These are phyloP conservation scores for Darksidea phi DNA, from an alignment of 495 filamentous ascomycete species.

Conservation along the genomic window DNA sequence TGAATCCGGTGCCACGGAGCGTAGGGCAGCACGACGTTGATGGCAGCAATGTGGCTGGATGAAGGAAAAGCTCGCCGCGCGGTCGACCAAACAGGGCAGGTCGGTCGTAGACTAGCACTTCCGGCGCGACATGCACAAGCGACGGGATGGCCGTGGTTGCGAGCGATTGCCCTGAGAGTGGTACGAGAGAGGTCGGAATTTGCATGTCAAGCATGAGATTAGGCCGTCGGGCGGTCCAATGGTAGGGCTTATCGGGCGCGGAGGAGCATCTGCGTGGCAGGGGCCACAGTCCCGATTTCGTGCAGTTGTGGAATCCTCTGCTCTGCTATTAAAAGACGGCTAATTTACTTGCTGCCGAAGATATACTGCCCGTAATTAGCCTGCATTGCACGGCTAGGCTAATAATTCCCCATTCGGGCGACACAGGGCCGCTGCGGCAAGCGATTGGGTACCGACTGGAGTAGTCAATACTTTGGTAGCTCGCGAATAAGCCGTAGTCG, in stretches of 20 bases:
- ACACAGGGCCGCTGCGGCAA: constrained; percentile 1
- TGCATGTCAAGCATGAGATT: constrained; percentile 37
- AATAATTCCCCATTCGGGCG: not conserved
- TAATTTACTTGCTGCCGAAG: constrained; percentile 21
- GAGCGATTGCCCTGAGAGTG: constrained; percentile 26
- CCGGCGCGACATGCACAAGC: constrained; percentile 29
- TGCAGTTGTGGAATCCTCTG: constrained; percentile 24
- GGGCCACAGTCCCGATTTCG: constrained; percentile 23
- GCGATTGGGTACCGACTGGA: constrained; percentile 35
- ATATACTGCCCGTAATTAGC: constrained; percentile 36
- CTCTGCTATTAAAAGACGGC: constrained; percentile 34
- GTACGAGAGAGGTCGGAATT: constrained; percentile 18
- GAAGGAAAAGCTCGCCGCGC: constrained; percentile 17
- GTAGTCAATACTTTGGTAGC: constrained; percentile 32
- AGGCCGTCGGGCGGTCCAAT: constrained; percentile 24
- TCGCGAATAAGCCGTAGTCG: constrained; percentile 30
- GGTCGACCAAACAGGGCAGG: constrained; percentile 18
- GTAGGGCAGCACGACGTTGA: too few species aligned
- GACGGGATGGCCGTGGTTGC: constrained; percentile 27
- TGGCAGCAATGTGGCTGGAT: constrained; percentile 7
- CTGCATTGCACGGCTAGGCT: constrained; percentile 2
- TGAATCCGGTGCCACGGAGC: too few species aligned
- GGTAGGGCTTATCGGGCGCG: constrained; percentile 31
- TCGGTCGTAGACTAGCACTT: not conserved
- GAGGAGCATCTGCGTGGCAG: constrained; percentile 5